These are phyloP conservation scores for Plasmodium sp. DNA, from an alignment of 169 alveolate genomes.

Conservation along the genomic window DNA sequence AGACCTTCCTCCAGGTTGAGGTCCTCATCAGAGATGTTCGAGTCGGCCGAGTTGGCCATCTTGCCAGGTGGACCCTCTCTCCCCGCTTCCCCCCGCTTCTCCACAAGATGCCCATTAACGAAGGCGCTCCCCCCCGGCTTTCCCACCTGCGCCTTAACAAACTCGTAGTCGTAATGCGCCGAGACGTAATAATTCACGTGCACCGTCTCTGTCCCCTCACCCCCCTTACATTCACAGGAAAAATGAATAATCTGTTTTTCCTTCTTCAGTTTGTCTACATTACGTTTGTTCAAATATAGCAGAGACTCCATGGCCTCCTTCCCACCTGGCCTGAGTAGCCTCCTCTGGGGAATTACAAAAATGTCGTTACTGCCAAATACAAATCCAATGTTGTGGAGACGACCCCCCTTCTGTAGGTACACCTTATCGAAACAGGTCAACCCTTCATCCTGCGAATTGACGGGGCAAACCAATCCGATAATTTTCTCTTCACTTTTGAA, in stretches of 20 bases:
- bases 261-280: conserved; percentile 12
- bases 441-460: background rate
- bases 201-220: background rate
- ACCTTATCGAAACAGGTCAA: conserved; percentile 13
- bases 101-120: background rate
- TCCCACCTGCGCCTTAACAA: background rate
- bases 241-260: conserved; percentile 18
- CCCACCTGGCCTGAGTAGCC: background rate
- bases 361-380: conserved; percentile 13
- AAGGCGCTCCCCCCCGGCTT: background rate
- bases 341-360: conserved; percentile 9
- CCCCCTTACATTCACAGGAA: background rate
- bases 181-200: conserved; percentile 26
- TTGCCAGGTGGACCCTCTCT: background rate
- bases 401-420: background rate
- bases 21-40: background rate
- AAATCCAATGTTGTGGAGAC: background rate
- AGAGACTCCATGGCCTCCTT: background rate
- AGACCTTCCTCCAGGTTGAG: background rate
- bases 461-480: conserved; percentile 18
- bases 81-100: background rate
- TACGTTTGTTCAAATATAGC: conserved; percentile 6
- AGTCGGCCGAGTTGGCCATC: background rate
- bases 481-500: conserved; percentile 8
- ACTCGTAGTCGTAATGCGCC: background rate